These are phyloP conservation scores for Neospermospora avenae DNA, from an alignment of 2,329 filamentous ascomycete genomes.

Conservation along the genomic window DNA sequence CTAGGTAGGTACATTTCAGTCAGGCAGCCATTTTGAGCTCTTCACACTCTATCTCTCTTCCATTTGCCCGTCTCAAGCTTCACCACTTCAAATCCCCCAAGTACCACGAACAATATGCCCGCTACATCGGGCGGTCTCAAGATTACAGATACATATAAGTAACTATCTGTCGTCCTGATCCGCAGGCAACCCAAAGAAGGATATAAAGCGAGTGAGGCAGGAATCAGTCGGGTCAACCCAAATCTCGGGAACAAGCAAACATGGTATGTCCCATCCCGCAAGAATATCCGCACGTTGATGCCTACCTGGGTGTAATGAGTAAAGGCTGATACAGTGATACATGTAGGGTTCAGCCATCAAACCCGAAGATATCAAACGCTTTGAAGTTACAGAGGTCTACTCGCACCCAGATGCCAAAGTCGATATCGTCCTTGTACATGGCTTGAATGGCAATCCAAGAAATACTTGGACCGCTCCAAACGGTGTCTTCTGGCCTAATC, in stretches of 20 bases:
- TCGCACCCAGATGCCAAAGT: conserved; percentile 56
- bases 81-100: neutral
- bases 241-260: conserved; percentile 14
- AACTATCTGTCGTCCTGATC: neutral
- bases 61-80: neutral
- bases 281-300: too few relatives aligned
- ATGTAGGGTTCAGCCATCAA: conserved; percentile 47
- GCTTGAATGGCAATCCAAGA: conserved; percentile 62
- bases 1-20: neutral
- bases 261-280: conserved; percentile 22
- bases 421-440: conserved; percentile 69
- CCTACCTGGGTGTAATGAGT: too few relatives aligned
- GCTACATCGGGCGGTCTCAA: neutral
- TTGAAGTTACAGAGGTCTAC: conserved; percentile 58
- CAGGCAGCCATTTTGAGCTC: conserved; percentile 12
- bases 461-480: conserved; percentile 57
- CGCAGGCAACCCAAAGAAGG: neutral
- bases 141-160: neutral
- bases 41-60: neutral
- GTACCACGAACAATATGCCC: conserved; percentile 1
- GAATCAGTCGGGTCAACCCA: neutral
- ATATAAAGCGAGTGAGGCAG: neutral
- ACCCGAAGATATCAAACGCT: conserved; percentile 46
- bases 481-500: conserved; percentile 65
- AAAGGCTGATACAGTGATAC: neutral